Evolutionary conservation across 1,284 basidiomycete species (phyloP), one percentile per base, ranked within the genome.

Genomic region (Malassezia japonica): DNA sequence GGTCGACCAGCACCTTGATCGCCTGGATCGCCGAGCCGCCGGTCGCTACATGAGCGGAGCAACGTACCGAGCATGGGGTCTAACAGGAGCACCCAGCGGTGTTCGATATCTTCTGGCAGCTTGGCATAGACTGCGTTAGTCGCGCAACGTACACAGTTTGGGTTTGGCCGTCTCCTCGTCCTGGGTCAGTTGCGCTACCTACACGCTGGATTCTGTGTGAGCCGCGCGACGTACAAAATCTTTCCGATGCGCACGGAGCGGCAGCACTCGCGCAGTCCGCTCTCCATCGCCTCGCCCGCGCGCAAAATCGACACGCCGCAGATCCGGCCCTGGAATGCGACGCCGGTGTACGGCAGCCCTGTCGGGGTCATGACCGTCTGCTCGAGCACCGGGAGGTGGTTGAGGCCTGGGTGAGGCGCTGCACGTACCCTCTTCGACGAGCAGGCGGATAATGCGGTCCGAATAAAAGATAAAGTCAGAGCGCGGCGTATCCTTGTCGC

Each of bases 381-480:
- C 3, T 62, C 61, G 9, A 64, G 42, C 3, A 64, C 66, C 1
- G 92, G 92, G 7, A 98, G 79, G 74, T 96, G 89, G 75, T 98
- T 96, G 53, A 96, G 77, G n/a, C 91, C 87, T 77, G 85, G 13
- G 9, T 15, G 15, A 28, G 28, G 12, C 13, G 4, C n/a, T 8
- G 18, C 39, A 66, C 74, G 38, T 37, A 76, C 77, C 80, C 69
- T 81, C 80, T 65, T 82, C 80, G 21, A 81, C 80, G 4, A 82
- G 69, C 20, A 82, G 64, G 12, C 80, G 75, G 64, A 81, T 81
- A 65, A 81, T 80, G 9, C 80, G 74, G 72, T 81, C 79, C 12
- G 87, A 88, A 73, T 94, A 96, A 77, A 98, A 98, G 62, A 98
- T 81, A 71, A 98, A 98, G 74, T 98, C 92, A 20, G 90, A 90